phyloP scores from a whole-genome alignment of 2,329 filamentous ascomycete genomes.

The Arthrobotrys entomopaga region DNA sequence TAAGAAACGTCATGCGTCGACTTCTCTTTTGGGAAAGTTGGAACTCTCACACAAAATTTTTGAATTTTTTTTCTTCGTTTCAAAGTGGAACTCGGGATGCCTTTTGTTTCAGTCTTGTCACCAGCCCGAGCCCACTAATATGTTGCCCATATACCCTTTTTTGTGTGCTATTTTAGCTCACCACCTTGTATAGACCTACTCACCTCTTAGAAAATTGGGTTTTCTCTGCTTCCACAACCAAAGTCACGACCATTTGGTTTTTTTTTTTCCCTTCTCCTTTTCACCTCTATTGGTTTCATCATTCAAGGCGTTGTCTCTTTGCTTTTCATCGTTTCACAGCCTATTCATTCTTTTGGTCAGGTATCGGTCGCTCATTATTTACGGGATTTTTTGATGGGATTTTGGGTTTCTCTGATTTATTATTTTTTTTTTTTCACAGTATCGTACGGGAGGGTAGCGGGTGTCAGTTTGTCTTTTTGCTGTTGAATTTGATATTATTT shows the following conservation, averaged over 20 bases:
- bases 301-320: slow-evolving; percentile 39
- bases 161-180: slow-evolving; percentile 11
- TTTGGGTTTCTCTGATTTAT: slow-evolving; percentile 27
- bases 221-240: slow-evolving; percentile 18
- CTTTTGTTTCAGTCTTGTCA: slow-evolving; percentile 8
- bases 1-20: not conserved
- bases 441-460: slow-evolving; percentile 49
- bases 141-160: slow-evolving; percentile 13
- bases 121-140: slow-evolving; percentile 19
- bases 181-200: slow-evolving; percentile 50
- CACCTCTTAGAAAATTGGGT: slow-evolving; percentile 36
- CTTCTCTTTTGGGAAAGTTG: not conserved
- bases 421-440: slow-evolving; percentile 32
- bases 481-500: slow-evolving; percentile 16
- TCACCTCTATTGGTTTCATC: slow-evolving; percentile 21
- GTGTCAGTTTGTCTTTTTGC: slow-evolving; percentile 38
- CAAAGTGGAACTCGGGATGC: slow-evolving; percentile 6
- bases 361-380: slow-evolving; percentile 35
- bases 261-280: not conserved
- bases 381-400: slow-evolving; percentile 31
- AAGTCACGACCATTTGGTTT: slow-evolving; percentile 49
- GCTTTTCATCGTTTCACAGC: slow-evolving; percentile 11
- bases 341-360: slow-evolving; percentile 23
- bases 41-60: not conserved
- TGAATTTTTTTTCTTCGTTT: slow-evolving; percentile 1